phyloP scores from a whole-genome alignment of 2,329 filamentous ascomycete genomes.

The Xylaria sp. region DNA sequence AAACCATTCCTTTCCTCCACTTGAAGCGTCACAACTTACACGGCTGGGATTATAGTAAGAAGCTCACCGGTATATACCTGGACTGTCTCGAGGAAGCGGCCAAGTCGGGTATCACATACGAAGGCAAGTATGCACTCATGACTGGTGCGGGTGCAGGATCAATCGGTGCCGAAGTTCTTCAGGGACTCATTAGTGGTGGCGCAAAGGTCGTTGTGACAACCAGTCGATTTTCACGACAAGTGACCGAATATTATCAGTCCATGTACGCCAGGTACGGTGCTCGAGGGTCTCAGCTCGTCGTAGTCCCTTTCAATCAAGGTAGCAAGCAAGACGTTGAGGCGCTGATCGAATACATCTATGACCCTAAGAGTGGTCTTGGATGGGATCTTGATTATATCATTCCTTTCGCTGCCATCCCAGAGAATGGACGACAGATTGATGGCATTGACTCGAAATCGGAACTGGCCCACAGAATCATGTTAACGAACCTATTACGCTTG shows the following conservation, averaged over 20 bases:
- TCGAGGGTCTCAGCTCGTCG: constrained; percentile 93
- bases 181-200: constrained; percentile 94
- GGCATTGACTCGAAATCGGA: constrained; percentile 97
- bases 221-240: constrained; percentile 93
- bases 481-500: constrained; percentile 94
- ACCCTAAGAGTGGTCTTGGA: constrained; percentile 92
- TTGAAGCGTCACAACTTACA: constrained; percentile 93
- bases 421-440: constrained; percentile 97
- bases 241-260: constrained; percentile 98
- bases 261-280: constrained; percentile 97
- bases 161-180: constrained; percentile 95
- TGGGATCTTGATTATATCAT: constrained; percentile 98
- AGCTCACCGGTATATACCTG: constrained; percentile 91
- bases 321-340: constrained; percentile 98
- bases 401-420: constrained; percentile 96
- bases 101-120: constrained; percentile 86
- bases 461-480: constrained; percentile 97
- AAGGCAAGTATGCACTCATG: constrained; percentile 97
- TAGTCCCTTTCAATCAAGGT: constrained; percentile 98
- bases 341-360: constrained; percentile 95
- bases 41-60: constrained; percentile 99
- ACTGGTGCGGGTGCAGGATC: constrained; percentile 97
- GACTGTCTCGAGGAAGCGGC: constrained; percentile 92
- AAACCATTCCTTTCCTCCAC: constrained; percentile 97
- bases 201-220: constrained; percentile 98